Conservation (phyloP, 768 basidiomycete species). For the Naganishia randhawae region DNA sequence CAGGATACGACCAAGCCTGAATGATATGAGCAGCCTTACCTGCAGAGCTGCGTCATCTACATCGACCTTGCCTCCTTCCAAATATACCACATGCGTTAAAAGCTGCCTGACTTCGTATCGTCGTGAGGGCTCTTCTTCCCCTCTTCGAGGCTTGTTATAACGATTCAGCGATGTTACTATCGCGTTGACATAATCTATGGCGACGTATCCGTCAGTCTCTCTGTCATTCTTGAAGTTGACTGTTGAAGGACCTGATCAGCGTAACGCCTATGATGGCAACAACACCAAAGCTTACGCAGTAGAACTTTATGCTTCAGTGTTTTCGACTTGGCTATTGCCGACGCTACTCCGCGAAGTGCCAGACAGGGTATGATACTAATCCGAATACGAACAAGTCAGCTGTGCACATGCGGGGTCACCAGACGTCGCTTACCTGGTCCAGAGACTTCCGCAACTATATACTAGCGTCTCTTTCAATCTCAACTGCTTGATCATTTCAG, state of each 20-base stretch:
- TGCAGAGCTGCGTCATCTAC: conserved; percentile 64
- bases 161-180: conserved; percentile 67
- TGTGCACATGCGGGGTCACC: neutral
- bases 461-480: conserved; percentile 65
- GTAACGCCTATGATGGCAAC: neutral
- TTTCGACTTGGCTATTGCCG: conserved; percentile 69
- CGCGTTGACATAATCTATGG: conserved; percentile 77
- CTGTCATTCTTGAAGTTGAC: conserved; percentile 86
- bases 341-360: conserved; percentile 73
- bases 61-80: conserved; percentile 61
- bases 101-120: conserved; percentile 71
- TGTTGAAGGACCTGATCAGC: conserved; percentile 44
- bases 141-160: conserved; percentile 34
- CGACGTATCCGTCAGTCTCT: conserved; percentile 80
- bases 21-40: conserved; percentile 51
- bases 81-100: conserved; percentile 77
- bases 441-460: conserved; percentile 89
- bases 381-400: neutral
- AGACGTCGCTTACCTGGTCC: conserved; percentile 67
- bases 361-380: conserved; percentile 84
- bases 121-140: conserved; percentile 51
- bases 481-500: conserved; percentile 68
- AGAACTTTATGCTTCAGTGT: conserved; percentile 74
- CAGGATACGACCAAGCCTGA: neutral
- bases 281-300: conserved; percentile 60